Evolutionary conservation across 108 stramenopile genomes (phyloP).

Genomic region (Mediolabrus comicus): DNA sequence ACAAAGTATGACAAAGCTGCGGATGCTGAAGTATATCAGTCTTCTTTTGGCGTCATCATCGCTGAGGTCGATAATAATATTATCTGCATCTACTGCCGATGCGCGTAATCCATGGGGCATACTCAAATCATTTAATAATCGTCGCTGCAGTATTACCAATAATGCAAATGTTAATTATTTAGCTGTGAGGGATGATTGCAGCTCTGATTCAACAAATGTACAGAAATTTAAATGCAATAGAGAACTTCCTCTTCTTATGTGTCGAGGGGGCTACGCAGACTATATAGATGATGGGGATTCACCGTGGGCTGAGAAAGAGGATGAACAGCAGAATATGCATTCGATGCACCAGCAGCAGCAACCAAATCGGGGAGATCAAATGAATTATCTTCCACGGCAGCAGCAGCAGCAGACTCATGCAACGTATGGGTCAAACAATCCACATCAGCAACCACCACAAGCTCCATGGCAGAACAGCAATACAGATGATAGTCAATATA

Average conservation of each 20-base stretch:
- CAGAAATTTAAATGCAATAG: background rate
- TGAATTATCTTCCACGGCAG: background rate
- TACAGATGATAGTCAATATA: background rate
- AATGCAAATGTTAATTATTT: too few species aligned
- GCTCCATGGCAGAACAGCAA: background rate
- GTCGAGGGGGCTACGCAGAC: slow-evolving; percentile 35
- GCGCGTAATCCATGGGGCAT: background rate
- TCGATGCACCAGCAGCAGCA: slow-evolving; percentile 3
- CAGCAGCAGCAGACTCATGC: slow-evolving; percentile 10
- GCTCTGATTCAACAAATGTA: background rate
- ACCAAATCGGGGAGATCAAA: background rate
- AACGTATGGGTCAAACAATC: background rate
- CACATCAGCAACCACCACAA: background rate
- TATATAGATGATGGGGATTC: slow-evolving; percentile 31
- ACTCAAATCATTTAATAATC: background rate
- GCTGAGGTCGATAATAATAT: background rate
- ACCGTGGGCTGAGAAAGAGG: slow-evolving; percentile 7
- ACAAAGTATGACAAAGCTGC: background rate
- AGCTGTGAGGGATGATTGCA: background rate
- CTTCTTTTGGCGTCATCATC: too few species aligned
- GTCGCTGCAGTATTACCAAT: background rate
- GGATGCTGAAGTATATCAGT: background rate
- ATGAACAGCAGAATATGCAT: slow-evolving; percentile 1
- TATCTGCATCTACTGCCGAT: background rate
- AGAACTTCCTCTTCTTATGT: background rate